A percentile compares a stretch with the other conserved stretches of the same genome.
Conservation (phyloP, 2,329 filamentous ascomycete species). For the Colletotrichum cordylinicola region DNA sequence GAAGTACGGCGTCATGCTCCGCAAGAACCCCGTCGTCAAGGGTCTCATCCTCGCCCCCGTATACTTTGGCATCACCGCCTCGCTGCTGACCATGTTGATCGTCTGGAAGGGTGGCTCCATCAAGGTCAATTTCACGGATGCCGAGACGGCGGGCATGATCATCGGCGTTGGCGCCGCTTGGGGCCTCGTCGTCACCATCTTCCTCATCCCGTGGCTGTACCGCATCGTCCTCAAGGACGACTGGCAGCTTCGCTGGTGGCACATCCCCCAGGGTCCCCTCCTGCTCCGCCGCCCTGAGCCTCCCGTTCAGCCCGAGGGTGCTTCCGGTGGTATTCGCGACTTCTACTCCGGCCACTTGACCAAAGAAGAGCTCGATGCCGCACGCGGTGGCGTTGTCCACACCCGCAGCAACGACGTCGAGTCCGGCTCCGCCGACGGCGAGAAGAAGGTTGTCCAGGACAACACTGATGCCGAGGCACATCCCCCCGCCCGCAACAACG, state of each 20-base stretch:
- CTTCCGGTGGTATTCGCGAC: constrained; percentile 43
- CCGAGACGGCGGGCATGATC: constrained; percentile 51
- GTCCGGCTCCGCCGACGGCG: constrained; percentile 25
- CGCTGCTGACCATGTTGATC: constrained; percentile 23
- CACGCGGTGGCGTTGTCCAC: constrained; percentile 24
- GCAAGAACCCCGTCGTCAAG: constrained; percentile 44
- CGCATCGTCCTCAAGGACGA: constrained; percentile 60
- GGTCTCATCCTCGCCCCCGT: constrained; percentile 53
- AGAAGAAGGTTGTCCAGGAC: constrained; percentile 36
- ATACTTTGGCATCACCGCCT: constrained; percentile 62
- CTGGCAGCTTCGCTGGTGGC: constrained; percentile 58
- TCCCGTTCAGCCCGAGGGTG: constrained; percentile 40
- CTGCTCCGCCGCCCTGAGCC: constrained; percentile 45
- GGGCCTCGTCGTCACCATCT: constrained; percentile 46
- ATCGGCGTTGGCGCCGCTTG: constrained; percentile 54
- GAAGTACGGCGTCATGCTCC: constrained; percentile 47
- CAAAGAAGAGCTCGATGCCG: constrained; percentile 47
- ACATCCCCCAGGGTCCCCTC: constrained; percentile 54
- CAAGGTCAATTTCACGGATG: constrained; percentile 20
- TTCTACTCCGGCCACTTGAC: constrained; percentile 58
- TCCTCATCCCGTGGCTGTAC: constrained; percentile 61
- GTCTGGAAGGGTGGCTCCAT: constrained; percentile 25
- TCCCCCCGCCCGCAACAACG: not conserved
- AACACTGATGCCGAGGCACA: constrained; percentile 16
- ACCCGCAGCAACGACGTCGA: constrained; percentile 27